Percentiles rank a stretch among this genome's conserved stretches.
Conservation (phyloP, 2,329 filamentous ascomycete genomes). For the Phaeoacremonium minimum region DNA sequence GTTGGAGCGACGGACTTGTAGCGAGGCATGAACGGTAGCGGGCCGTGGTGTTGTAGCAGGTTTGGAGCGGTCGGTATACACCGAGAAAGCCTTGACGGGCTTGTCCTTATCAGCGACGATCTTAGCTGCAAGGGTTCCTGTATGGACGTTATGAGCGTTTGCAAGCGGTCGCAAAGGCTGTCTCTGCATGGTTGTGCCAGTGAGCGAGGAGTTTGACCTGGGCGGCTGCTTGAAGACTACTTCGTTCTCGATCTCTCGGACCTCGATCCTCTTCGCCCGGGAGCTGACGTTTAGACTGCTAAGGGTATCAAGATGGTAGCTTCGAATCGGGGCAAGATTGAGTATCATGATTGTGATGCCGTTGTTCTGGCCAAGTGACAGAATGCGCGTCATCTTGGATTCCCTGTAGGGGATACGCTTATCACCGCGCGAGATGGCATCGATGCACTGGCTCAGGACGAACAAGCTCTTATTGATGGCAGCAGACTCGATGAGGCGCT, state of each 20-base stretch:
- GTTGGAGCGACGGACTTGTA: slow-evolving; percentile 2
- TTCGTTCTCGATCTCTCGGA: slow-evolving; percentile 93
- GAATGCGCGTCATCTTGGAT: slow-evolving; percentile 94
- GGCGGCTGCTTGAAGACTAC: slow-evolving; percentile 78
- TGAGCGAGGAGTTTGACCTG: slow-evolving; percentile 42
- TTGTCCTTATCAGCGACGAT: slow-evolving; percentile 50
- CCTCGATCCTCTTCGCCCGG: slow-evolving; percentile 91
- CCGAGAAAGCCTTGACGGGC: slow-evolving; percentile 78
- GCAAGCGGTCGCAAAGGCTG: slow-evolving; percentile 78
- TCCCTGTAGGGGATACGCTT: slow-evolving; percentile 87
- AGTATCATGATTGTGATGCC: slow-evolving; percentile 96
- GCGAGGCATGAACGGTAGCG: slow-evolving; percentile 16
- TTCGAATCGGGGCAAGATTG: slow-evolving; percentile 85
- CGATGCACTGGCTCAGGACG: slow-evolving; percentile 89
- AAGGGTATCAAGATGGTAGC: slow-evolving; percentile 89
- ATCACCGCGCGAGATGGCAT: slow-evolving; percentile 76
- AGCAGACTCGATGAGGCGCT: slow-evolving; percentile 88
- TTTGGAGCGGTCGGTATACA: slow-evolving; percentile 73
- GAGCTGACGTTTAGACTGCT: slow-evolving; percentile 95
- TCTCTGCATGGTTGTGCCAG: slow-evolving; percentile 44
- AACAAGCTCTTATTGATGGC: slow-evolving; percentile 98
- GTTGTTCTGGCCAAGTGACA: slow-evolving; percentile 90
- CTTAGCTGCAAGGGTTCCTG: slow-evolving; percentile 46
- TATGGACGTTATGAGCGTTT: slow-evolving; percentile 70
- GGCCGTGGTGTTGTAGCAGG: slow-evolving; percentile 30